Evolutionary conservation across 768 basidiomycete genomes (phyloP).

Genomic region (Dendrothele bispora): DNA sequence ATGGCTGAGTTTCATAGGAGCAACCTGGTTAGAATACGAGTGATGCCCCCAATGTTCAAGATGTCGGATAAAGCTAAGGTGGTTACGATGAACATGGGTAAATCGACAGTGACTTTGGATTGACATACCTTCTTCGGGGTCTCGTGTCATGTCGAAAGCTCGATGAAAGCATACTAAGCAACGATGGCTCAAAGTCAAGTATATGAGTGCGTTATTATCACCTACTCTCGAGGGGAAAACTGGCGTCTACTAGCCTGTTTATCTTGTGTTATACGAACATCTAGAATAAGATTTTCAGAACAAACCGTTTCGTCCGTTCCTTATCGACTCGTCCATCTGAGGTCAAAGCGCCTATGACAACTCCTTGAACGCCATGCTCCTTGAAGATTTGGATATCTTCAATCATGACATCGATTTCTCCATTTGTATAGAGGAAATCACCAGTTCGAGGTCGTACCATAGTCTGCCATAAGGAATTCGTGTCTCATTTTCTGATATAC

Average conservation of each 20-base stretch:
- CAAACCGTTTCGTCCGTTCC: constrained; percentile 53
- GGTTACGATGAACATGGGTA: constrained; percentile 1
- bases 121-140: constrained; percentile 50
- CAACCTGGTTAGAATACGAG: constrained; percentile 80
- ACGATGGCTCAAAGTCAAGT: constrained; percentile 2
- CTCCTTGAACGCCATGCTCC: constrained; percentile 53
- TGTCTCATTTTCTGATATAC: not conserved
- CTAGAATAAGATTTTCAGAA: no score
- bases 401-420: constrained; percentile 71
- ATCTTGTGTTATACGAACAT: not conserved
- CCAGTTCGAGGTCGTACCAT: constrained; percentile 83
- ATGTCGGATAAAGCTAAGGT: constrained; percentile 46
- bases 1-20: not conserved
- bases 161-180: constrained; percentile 85
- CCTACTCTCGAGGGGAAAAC: constrained; percentile 19
- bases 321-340: constrained; percentile 60
- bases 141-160: constrained; percentile 72
- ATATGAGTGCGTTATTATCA: not conserved
- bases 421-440: constrained; percentile 71
- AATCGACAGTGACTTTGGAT: not conserved
- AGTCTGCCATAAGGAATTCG: constrained; percentile 51
- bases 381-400: constrained; percentile 71
- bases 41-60: constrained; percentile 59
- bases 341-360: constrained; percentile 67
- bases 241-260: constrained; percentile 18